A percentile compares a stretch with the other conserved stretches of the same genome.
Conservation (phyloP, 2,329 filamentous ascomycete species). For the Domatiomyces catenatus region DNA sequence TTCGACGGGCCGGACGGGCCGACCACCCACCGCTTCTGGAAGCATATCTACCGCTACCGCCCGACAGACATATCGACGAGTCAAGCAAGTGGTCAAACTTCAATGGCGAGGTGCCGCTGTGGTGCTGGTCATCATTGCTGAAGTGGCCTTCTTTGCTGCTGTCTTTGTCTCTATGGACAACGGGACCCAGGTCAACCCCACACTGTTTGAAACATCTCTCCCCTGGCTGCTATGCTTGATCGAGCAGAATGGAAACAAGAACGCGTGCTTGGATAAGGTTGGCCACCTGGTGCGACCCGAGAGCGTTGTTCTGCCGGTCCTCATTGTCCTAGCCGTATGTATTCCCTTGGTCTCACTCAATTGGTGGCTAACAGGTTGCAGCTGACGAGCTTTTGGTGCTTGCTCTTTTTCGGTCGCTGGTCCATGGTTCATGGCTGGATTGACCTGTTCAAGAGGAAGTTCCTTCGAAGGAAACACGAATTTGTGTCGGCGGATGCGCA, state of each 20-base stretch:
- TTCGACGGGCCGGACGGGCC: conserved; percentile 35
- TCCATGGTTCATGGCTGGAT: conserved; percentile 79
- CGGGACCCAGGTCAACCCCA: conserved; percentile 42
- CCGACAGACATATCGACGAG: conserved; percentile 71
- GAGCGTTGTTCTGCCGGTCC: conserved; percentile 61
- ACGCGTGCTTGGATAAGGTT: conserved; percentile 48
- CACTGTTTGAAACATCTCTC: conserved; percentile 39
- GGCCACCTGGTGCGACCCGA: conserved; percentile 53
- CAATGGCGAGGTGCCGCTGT: conserved; percentile 91
- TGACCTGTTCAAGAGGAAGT: conserved; percentile 42
- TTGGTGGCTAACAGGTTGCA: conserved; percentile 24
- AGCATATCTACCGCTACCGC: conserved; percentile 69
- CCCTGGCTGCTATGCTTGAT: conserved; percentile 64
- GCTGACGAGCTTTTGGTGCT: conserved; percentile 72
- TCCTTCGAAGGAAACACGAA: conserved; percentile 44
- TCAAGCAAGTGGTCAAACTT: conserved; percentile 71
- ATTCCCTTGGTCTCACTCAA: background rate
- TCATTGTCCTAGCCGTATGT: conserved; percentile 66
- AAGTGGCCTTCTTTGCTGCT: conserved; percentile 86
- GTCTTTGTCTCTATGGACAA: conserved; percentile 81
- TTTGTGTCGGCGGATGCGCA: conserved; percentile 80
- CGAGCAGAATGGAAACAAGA: conserved; percentile 41
- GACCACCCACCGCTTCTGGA: conserved; percentile 57
- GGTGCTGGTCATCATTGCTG: conserved; percentile 73
- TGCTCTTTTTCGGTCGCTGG: conserved; percentile 64